A percentile compares a stretch with the other conserved stretches of the same genome.
phyloP scores from a whole-genome alignment of 768 basidiomycete genomes.

The Amanita rubescens region DNA sequence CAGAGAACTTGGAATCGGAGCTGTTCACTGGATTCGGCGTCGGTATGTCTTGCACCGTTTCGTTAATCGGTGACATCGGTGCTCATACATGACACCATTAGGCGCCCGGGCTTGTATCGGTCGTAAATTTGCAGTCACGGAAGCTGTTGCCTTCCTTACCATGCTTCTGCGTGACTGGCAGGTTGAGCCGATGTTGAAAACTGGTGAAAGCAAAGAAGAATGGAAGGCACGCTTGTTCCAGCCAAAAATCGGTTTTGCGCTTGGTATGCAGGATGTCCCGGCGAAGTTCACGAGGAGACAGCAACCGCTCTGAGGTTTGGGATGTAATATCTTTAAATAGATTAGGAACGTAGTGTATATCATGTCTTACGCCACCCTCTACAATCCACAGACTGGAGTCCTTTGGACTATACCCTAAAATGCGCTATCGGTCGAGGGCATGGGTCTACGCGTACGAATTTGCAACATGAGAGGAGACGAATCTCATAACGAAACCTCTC shows the following conservation, averaged over 20 bases:
- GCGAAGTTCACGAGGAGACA: slow-evolving; percentile 10
- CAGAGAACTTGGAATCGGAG: slow-evolving; percentile 7
- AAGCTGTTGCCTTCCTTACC: slow-evolving; percentile 34
- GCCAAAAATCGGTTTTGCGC: slow-evolving; percentile 15
- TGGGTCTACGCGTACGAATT: no score
- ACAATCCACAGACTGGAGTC: no score
- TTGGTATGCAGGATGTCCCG: slow-evolving; percentile 16
- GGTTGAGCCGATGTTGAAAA: slow-evolving; percentile 22
- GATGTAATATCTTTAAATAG: no score
- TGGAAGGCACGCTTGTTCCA: slow-evolving; percentile 21
- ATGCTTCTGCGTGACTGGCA: slow-evolving; percentile 34
- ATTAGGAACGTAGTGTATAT: no score
- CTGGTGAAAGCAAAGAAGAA: slow-evolving; percentile 23
- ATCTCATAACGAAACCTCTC: no score
- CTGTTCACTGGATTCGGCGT: slow-evolving; percentile 8
- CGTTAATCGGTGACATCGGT: neutral
- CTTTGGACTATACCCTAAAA: no score
- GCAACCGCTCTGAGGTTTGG: neutral
- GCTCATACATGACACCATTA: neutral
- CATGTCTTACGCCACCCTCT: no score
- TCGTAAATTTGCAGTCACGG: slow-evolving; percentile 32
- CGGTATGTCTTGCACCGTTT: neutral
- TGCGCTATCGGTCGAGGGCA: no score
- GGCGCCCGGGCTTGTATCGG: slow-evolving; percentile 37
- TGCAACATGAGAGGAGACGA: no score